Base-by-base conservation (phyloP, 192 early-diverging fungal genomes). In the Geranomyces michiganensis region DNA sequence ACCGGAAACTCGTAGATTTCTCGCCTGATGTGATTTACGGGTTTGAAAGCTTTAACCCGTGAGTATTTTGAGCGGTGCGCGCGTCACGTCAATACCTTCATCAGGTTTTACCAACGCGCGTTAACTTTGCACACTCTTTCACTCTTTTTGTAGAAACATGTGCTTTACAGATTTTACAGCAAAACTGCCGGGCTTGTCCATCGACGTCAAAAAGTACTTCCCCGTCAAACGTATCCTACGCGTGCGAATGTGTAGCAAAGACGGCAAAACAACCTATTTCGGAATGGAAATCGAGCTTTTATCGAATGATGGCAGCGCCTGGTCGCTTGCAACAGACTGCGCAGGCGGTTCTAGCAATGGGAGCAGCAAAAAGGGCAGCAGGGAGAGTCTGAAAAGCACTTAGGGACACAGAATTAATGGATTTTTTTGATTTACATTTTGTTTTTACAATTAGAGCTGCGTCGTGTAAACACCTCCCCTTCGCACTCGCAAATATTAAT, bases 171-270 rank as follows among this genome's bases (percentile, higher is more conserved):
- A 48, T 31, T 71, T 71, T 32, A 53, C 36, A 32, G 70, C 71
- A 30, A 73, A 66, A 32, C 36, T 73, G 0, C 71, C 71, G 43
- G 65, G 55, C 15, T 43, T 73, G 53, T 67, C 67, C 56, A 73
- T 71, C 33, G 70, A 71, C 48, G 62, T 73, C 43, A 73, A 67
- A 56, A 65, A 67, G 41, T 67, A 67, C 64, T 73, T 73, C 51
- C 48, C 62, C 8, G 44, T 51, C 26, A 32, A 46, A 33, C 19
- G 61, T 26, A 31, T 63, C 21, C 60, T 71, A 13, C 22, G 70
- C 5, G 61, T 71, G 13, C 24, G 22, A 0, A 62, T 71, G 59
- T 64, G 70, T 60, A 49, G 45, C 0, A 71, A 73, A 21, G 65
- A 73, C 41, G 64, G 56, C 15, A 46, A 36, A 21, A 65, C n/a